phyloP scores from a whole-genome alignment of 2,329 filamentous ascomycete genomes.

The Neobulgaria alba region DNA sequence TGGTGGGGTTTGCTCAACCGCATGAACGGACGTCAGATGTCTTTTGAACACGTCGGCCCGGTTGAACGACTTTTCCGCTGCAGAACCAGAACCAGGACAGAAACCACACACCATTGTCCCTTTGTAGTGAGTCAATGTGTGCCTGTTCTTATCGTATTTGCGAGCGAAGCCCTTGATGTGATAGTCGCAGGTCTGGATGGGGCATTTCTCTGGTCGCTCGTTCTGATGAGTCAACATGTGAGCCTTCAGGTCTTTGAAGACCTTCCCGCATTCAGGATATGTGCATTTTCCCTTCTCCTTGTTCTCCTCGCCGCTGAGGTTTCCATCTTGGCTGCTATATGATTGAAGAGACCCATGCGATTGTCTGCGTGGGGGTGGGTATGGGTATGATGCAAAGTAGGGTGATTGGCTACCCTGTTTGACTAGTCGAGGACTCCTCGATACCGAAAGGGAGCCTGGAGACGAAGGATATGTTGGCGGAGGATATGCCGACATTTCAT shows the following conservation, averaged over 20 bases:
- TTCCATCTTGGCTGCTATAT: slow-evolving; percentile 25
- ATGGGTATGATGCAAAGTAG: slow-evolving; percentile 24
- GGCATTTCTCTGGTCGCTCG: slow-evolving; percentile 92
- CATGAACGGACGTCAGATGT: slow-evolving; percentile 85
- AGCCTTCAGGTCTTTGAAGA: slow-evolving; percentile 62
- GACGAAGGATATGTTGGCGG: slow-evolving; percentile 26
- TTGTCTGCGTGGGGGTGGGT: slow-evolving; percentile 21
- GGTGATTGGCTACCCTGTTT: slow-evolving; percentile 27
- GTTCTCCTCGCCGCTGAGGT: slow-evolving; percentile 26
- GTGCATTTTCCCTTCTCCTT: slow-evolving; percentile 38
- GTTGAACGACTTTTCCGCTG: slow-evolving; percentile 92
- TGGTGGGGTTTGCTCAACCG: slow-evolving; percentile 87
- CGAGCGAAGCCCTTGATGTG: slow-evolving; percentile 89
- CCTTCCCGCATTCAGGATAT: slow-evolving; percentile 48
- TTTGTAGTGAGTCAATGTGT: slow-evolving; percentile 94
- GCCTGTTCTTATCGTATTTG: slow-evolving; percentile 97
- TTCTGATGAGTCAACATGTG: slow-evolving; percentile 96
- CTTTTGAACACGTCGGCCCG: slow-evolving; percentile 95
- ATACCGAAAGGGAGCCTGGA: slow-evolving; percentile 24
- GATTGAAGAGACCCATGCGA: slow-evolving; percentile 24
- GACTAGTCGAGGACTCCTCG: slow-evolving; percentile 23
- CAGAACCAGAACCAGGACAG: slow-evolving; percentile 78
- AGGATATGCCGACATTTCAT: slow-evolving; percentile 22
- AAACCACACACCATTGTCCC: slow-evolving; percentile 98
- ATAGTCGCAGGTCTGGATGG: slow-evolving; percentile 88